Evolutionary conservation across 495 filamentous ascomycete species (phyloP).

Genomic region (Neurospora sp.): DNA sequence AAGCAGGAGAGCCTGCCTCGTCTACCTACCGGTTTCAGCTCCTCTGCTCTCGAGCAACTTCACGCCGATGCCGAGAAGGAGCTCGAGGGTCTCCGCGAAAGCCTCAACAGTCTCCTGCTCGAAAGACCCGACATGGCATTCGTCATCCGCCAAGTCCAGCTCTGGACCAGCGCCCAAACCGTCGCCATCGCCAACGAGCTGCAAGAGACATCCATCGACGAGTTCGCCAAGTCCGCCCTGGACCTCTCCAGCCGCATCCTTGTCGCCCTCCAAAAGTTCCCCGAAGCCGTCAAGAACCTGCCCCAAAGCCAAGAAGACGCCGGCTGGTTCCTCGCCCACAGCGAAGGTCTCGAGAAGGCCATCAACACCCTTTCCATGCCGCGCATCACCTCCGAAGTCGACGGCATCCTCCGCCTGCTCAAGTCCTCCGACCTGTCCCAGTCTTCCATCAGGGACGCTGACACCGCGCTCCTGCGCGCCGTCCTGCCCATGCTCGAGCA

Average conservation of each 20-base stretch:
- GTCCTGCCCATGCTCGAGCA: constrained; percentile 64
- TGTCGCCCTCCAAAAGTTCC: constrained; percentile 62
- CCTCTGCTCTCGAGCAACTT: constrained; percentile 30
- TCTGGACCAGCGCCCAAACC: constrained; percentile 28
- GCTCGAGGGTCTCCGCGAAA: constrained; percentile 32
- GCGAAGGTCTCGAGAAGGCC: constrained; percentile 42
- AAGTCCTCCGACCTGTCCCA: constrained; percentile 38
- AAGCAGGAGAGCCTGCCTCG: constrained; percentile 38
- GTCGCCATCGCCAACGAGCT: constrained; percentile 8
- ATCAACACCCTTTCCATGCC: constrained; percentile 48
- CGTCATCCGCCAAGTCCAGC: constrained; percentile 47
- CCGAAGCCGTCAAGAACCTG: constrained; percentile 32
- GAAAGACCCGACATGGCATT: constrained; percentile 51
- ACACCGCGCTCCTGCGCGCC: constrained; percentile 52
- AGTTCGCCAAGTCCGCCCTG: constrained; percentile 39
- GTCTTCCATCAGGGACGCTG: constrained; percentile 29
- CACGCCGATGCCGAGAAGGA: constrained; percentile 33
- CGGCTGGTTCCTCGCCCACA: constrained; percentile 53
- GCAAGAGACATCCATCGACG: constrained; percentile 7
- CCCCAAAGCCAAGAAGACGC: constrained; percentile 47
- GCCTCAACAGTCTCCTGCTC: constrained; percentile 32
- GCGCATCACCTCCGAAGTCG: constrained; percentile 35
- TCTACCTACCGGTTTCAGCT: constrained; percentile 45
- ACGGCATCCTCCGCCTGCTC: constrained; percentile 40
- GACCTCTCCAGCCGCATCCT: constrained; percentile 55